Base-by-base conservation (phyloP, 805 yeast genomes). In the Myxozyma vanderwaltii region DNA sequence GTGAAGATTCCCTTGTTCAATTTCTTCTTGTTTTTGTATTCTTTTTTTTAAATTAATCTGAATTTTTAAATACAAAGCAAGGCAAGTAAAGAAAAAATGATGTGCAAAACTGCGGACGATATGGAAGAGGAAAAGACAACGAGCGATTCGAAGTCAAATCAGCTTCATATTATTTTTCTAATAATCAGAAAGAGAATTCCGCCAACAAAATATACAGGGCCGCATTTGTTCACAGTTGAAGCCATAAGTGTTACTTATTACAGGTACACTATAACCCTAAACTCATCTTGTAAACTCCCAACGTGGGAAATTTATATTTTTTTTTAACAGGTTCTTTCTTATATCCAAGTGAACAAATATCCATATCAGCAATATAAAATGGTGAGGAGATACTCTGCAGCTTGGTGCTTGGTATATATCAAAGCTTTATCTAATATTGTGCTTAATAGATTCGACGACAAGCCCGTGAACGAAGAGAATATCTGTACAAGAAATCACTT, bases 391-490 rank as follows among this genome's bases (percentile, higher is more conserved):
- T 10, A 29, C 33, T 3, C 26, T 12, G 21, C 44, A n/a, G n/a
- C n/a, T n/a, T n/a, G n/a, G n/a, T n/a, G n/a, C n/a, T n/a, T 39
- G 19, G 38, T 29, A 13, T 24, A 26, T 15, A 23, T 7, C n/a
- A 19, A 3, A 24, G 13, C 1, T 5, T 6, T 23, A 29, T 27
- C 36, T 29, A 29, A 29, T n/a, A n/a, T n/a, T n/a, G n/a, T n/a
- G n/a, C 21, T 19, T 8, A 17, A 12, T 13, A 61, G 64, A 35
- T 60, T 23, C 83, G 99, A 75, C 84, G 90, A 78, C 96, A 92
- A 71, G 97, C 98, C 6, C 85, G 99, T 76, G 97, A 94, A 73
- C 83, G 99, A 77, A 84, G 96, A 74, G 98, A 94, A 70, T 94
- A 91, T 69, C 78, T 94, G 27, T 94, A 89, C 77, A 82, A 90